Percentiles rank a stretch among this genome's conserved stretches.
Conservation (phyloP, 2,329 filamentous ascomycete genomes). For the Orbilia javanica region DNA sequence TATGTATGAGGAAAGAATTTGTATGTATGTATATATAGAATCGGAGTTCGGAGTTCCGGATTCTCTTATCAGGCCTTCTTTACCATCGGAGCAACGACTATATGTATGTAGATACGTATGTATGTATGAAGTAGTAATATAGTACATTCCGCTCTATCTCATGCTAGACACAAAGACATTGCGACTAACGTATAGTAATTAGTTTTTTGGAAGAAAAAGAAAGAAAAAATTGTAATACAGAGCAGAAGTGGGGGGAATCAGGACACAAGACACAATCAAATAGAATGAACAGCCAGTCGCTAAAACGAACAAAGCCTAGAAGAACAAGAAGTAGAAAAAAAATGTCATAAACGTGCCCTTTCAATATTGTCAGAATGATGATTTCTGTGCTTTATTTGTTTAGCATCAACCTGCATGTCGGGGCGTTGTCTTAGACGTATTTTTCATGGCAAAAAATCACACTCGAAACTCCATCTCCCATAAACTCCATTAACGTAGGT, state of each 20-base stretch:
- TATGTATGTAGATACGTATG: too few relatives aligned
- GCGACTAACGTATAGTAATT: conserved; percentile 9
- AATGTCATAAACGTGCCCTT: conserved; percentile 30
- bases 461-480: conserved; percentile 36
- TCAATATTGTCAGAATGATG: conserved; percentile 52
- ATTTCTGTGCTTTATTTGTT: conserved; percentile 26
- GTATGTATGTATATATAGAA: conserved; percentile 18
- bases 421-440: conserved; percentile 34
- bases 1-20: background rate
- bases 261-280: conserved; percentile 19
- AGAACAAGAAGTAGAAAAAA: background rate
- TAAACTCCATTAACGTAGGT: conserved; percentile 34
- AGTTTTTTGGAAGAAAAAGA: background rate
- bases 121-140: too few relatives aligned
- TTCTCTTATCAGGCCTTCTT: background rate
- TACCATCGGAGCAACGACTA: background rate
- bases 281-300: conserved; percentile 18
- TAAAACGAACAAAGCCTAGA: conserved; percentile 30
- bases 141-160: conserved; percentile 57
- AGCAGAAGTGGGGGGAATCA: background rate
- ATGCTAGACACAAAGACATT: background rate
- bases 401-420: conserved; percentile 46
- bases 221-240: background rate
- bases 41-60: conserved; percentile 5
- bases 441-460: conserved; percentile 2